Evolutionary conservation across 352 stramenopile genomes (phyloP).

Genomic region (Pythium pyrilobum): DNA sequence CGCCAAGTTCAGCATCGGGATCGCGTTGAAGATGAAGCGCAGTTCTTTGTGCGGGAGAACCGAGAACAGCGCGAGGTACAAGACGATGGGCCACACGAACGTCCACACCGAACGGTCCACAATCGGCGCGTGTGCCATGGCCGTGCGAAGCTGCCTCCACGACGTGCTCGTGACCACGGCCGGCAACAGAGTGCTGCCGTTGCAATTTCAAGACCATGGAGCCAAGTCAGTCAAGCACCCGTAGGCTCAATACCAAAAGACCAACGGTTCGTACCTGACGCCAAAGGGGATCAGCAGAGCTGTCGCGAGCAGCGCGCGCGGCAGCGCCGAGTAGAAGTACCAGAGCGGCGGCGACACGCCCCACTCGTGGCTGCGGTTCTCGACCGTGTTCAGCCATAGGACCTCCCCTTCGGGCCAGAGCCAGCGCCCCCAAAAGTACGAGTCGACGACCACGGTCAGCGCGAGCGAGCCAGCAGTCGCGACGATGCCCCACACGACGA

Average conservation of each 20-base stretch:
- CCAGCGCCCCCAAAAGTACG: constrained; percentile 91
- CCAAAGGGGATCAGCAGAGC: constrained; percentile 80
- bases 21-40: constrained; percentile 95
- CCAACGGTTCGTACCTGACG: constrained; percentile 36
- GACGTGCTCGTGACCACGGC: constrained; percentile 35
- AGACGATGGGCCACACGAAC: constrained; percentile 58
- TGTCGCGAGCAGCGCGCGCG: constrained; percentile 82
- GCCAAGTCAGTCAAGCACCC: too few species aligned
- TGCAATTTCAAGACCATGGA: too few species aligned
- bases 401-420: constrained; percentile 98
- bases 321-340: constrained; percentile 96
- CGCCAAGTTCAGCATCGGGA: constrained; percentile 94
- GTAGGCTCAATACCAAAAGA: neutral
- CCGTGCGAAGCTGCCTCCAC: constrained; percentile 28
- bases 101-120: constrained; percentile 46
- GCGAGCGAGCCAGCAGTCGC: constrained; percentile 66
- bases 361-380: constrained; percentile 98
- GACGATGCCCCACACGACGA: constrained; percentile 77
- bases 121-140: constrained; percentile 35
- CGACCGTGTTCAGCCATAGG: constrained; percentile 95
- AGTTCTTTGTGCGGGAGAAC: constrained; percentile 98
- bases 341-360: constrained; percentile 93
- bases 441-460: constrained; percentile 90
- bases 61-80: constrained; percentile 95
- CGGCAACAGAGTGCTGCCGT: constrained; percentile 43